Conservation (phyloP, 768 basidiomycete species). For the Tylopilus intermedius region DNA sequence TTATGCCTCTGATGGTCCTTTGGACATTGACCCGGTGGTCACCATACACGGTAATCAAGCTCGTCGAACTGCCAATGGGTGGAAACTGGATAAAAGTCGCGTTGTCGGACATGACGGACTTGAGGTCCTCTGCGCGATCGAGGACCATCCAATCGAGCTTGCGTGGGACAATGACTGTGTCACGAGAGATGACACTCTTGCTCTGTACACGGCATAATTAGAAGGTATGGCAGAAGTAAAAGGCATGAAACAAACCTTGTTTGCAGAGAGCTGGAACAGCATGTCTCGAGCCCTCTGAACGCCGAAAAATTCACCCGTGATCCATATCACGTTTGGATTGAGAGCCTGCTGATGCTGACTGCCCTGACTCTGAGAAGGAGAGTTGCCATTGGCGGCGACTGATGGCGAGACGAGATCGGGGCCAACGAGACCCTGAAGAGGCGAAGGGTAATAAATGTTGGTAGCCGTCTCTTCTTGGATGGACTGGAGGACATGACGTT, state of each 20-base stretch:
- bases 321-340: slow-evolving; percentile 81
- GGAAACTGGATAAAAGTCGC: slow-evolving; percentile 95
- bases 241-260: slow-evolving; percentile 53
- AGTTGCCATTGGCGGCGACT: slow-evolving; percentile 33
- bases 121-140: slow-evolving; percentile 92
- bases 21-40: slow-evolving; percentile 93
- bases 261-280: slow-evolving; percentile 81
- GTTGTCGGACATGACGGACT: slow-evolving; percentile 91
- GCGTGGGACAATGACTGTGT: slow-evolving; percentile 90
- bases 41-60: slow-evolving; percentile 89
- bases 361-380: slow-evolving; percentile 25
- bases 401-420: slow-evolving; percentile 47
- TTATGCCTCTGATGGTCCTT: slow-evolving; percentile 87
- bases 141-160: slow-evolving; percentile 98
- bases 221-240: not conserved
- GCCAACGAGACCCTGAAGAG: slow-evolving; percentile 80
- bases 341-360: slow-evolving; percentile 38
- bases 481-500: slow-evolving; percentile 78
- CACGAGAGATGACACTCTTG: slow-evolving; percentile 84
- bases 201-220: slow-evolving; percentile 44
- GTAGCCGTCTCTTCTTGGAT: slow-evolving; percentile 98
- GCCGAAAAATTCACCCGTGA: slow-evolving; percentile 96
- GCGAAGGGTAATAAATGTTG: slow-evolving; percentile 92
- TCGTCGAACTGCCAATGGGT: slow-evolving; percentile 85
- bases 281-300: slow-evolving; percentile 94